Base-by-base conservation (phyloP, 441 rosid genomes). In the Adansonia rubrostipa region DNA sequence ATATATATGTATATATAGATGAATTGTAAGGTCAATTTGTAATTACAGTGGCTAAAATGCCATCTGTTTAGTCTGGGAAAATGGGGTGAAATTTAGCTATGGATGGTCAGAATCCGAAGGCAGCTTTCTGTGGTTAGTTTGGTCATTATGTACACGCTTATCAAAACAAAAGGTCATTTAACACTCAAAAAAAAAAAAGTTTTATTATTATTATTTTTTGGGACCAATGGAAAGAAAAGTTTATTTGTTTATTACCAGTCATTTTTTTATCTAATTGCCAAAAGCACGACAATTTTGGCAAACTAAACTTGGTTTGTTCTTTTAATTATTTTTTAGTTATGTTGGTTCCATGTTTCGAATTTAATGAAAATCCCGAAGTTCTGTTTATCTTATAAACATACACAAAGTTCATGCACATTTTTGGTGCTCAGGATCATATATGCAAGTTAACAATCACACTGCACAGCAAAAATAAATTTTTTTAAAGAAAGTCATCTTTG, bases 41-140 rank as follows among this genome's bases (percentile, higher is more conserved):
- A n/a, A 56, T 42, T 9, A 58, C 6, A 50, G 33, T 71, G 76
- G 71, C 76, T 33, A 44, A 71, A 44, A 15, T 60, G 33, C 44
- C 68, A n/a, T 74, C 20, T 56, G 50, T 6, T 14, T 28, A 15
- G 10, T 67, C 4, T 67, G 42, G 10, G 44, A 15, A 40, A 53
- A 54, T 8, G 4, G 7, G 57, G 63, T 24, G 1, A 50, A 62
- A 5, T 50, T 50, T 11, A 4, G 24, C 53, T 47, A 48, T 13
- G 4, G 36, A 69, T 47, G 22, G 20, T 69, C 36, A 70, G 9
- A n/a, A 17, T 2, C 47, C 42, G 6, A 47, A 11, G 9, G 72
- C 61, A 9, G 3, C 15, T 13, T n/a, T 11, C 3, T 24, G 45
- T 48, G 56, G 45, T 50, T 62, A 71, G 9, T 50, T 48, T 61